These are phyloP conservation scores for Colletotrichum sp. DNA, from an alignment of 2,329 filamentous ascomycete species.

Conservation along the genomic window DNA sequence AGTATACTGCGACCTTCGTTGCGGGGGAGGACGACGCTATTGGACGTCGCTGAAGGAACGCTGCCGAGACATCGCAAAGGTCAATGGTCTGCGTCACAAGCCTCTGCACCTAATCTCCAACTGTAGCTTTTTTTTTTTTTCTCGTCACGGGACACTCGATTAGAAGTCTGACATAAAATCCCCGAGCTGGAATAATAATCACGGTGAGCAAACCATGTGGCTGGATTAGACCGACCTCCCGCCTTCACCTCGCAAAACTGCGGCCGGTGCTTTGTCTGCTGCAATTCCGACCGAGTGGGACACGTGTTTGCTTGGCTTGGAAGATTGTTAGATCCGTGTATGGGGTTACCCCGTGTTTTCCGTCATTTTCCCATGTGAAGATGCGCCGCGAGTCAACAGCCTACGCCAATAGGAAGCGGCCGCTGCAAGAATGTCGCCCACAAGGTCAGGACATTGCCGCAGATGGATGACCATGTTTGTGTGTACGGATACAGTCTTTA, in stretches of 20 bases:
- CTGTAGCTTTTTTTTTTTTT: background rate
- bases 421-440: background rate
- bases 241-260: background rate
- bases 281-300: background rate
- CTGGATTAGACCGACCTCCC: background rate
- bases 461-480: background rate
- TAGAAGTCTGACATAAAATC: background rate
- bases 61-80: background rate
- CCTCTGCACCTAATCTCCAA: constrained; percentile 6
- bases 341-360: background rate
- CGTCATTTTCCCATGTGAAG: constrained; percentile 10
- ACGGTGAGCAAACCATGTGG: background rate
- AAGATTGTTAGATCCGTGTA: background rate
- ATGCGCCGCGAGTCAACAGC: constrained; percentile 16
- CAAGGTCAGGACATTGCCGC: background rate
- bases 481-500: background rate
- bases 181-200: background rate
- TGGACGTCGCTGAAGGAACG: background rate
- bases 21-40: constrained; percentile 5
- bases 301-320: constrained; percentile 10
- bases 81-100: constrained; percentile 16
- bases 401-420: background rate
- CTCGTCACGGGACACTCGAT: background rate
- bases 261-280: background rate
- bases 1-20: background rate